phyloP scores from a whole-genome alignment of 225 moss, liverwort and hornwort genomes.

The Neckera pumila region DNA sequence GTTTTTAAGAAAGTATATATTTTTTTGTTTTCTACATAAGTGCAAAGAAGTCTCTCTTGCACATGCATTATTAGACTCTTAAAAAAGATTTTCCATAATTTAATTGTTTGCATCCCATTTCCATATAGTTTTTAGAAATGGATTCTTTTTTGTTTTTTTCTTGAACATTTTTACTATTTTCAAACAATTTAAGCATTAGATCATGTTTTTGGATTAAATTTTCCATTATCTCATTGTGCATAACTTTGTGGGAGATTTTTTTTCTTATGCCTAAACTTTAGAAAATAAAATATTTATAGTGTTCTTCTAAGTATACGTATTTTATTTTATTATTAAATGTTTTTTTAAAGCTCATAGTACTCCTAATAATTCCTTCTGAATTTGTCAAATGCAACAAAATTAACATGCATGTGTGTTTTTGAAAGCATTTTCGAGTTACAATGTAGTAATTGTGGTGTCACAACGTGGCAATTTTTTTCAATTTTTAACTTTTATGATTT shows the following conservation, averaged over 20 bases:
- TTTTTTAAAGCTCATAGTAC: background rate
- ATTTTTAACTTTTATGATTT: background rate
- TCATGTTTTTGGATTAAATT: background rate
- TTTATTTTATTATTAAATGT: background rate
- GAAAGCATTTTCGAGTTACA: background rate
- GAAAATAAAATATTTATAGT: background rate
- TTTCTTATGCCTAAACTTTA: background rate
- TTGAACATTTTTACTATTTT: background rate
- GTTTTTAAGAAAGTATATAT: background rate
- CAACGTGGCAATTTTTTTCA: background rate
- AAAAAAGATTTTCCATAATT: background rate
- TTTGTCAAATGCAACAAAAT: background rate
- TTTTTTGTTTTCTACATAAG: too few species aligned
- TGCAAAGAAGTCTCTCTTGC: background rate
- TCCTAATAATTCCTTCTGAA: background rate
- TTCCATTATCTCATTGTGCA: background rate
- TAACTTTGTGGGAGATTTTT: too few species aligned
- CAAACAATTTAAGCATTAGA: background rate
- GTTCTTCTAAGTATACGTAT: background rate
- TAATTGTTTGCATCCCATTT: too few species aligned
- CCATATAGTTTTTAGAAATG: background rate
- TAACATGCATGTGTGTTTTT: background rate
- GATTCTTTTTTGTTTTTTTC: background rate
- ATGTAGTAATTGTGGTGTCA: background rate
- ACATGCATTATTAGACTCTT: background rate